Evolutionary conservation across 163 green algal genomes (phyloP).

Genomic region (Trebouxiophyceae sp.): DNA sequence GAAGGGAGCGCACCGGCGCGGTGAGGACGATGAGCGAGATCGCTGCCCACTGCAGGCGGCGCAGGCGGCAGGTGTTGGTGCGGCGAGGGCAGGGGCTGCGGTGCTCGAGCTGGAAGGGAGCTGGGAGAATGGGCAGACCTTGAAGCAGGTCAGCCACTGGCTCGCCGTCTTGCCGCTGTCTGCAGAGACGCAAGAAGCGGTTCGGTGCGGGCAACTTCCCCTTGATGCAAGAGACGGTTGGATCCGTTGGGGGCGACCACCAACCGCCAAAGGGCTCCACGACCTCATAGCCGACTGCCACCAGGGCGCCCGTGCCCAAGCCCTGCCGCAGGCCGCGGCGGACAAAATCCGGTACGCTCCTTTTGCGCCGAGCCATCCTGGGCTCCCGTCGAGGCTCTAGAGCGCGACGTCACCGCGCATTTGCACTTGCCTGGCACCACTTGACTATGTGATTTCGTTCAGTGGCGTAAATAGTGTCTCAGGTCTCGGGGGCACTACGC

Average conservation of each 20-base stretch:
- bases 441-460: too few species aligned
- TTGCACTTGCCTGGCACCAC: too few species aligned
- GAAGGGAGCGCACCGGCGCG: conserved; percentile 6
- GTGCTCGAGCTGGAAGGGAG: neutral
- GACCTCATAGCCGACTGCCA: neutral
- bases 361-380: too few species aligned
- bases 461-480: too few species aligned
- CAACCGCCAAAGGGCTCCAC: neutral
- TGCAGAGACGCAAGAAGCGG: neutral
- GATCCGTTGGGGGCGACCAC: too few species aligned
- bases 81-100: neutral
- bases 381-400: too few species aligned
- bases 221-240: too few species aligned
- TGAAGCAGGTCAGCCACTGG: neutral
- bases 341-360: too few species aligned
- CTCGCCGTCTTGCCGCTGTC: neutral
- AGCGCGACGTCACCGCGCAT: too few species aligned
- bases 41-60: conserved; percentile 18
- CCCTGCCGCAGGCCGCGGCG: too few species aligned
- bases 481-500: too few species aligned
- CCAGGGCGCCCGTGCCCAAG: too few species aligned
- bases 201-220: neutral
- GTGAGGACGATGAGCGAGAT: conserved; percentile 22
- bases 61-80: neutral
- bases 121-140: neutral